A percentile compares a stretch with the other conserved stretches of the same genome.
Evolutionary conservation across 495 filamentous ascomycete species (phyloP).

Genomic region (Lasiosphaeris hirsuta): DNA sequence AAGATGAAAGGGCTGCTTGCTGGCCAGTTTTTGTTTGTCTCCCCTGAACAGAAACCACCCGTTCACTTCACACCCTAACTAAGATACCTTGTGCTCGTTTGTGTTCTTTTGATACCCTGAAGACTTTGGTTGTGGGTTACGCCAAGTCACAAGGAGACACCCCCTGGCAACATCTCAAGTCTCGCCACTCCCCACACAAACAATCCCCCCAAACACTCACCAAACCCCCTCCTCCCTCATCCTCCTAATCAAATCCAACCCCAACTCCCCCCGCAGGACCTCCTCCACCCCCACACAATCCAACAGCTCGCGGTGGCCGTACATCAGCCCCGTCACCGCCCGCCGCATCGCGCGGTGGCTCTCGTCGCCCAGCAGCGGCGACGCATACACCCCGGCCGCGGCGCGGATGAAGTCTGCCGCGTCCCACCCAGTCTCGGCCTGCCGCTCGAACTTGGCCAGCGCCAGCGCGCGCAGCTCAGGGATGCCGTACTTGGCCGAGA

Average conservation of each 20-base stretch:
- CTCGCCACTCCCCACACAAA: too few relatives aligned
- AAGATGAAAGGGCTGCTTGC: too few relatives aligned
- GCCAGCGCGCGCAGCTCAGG: constrained; percentile 37
- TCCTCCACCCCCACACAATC: neutral
- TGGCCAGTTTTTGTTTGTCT: too few relatives aligned
- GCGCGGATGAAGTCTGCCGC: constrained; percentile 37
- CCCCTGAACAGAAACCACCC: too few relatives aligned
- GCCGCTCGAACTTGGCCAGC: constrained; percentile 34
- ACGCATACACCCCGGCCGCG: constrained; percentile 38
- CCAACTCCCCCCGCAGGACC: constrained; percentile 8
- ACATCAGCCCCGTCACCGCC: constrained; percentile 4
- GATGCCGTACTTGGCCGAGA: constrained; percentile 38
- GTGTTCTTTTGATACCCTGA: too few relatives aligned
- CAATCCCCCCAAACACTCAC: neutral
- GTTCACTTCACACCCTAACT: too few relatives aligned
- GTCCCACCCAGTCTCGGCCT: constrained; percentile 26
- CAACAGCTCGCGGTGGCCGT: neutral
- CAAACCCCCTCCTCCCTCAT: constrained; percentile 6
- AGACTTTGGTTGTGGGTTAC: too few relatives aligned
- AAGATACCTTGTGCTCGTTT: too few relatives aligned
- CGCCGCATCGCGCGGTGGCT: neutral
- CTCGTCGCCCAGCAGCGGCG: constrained; percentile 7
- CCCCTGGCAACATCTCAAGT: too few relatives aligned
- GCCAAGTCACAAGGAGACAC: too few relatives aligned
- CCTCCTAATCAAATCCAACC: constrained; percentile 6